Conservation (phyloP, 2,329 filamentous ascomycete species). For the Cladobotryum mycophilum region DNA sequence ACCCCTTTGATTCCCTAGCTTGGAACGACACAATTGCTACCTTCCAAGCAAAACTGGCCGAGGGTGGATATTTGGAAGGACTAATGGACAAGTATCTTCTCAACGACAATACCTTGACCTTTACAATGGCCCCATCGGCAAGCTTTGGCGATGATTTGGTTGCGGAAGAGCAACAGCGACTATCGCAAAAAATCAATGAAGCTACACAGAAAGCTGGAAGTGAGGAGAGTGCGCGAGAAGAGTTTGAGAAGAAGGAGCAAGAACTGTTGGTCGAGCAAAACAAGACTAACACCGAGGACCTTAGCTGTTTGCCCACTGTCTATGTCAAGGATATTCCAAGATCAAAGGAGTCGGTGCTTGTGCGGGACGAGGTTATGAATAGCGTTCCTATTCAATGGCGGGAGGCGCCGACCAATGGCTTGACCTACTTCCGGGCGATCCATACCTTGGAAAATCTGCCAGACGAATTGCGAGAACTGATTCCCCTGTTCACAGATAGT, state of each 20-base stretch:
- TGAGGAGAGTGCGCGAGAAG: slow-evolving; percentile 62
- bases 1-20: slow-evolving; percentile 83
- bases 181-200: slow-evolving; percentile 68
- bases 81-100: slow-evolving; percentile 86
- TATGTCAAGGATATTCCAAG: slow-evolving; percentile 85
- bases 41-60: slow-evolving; percentile 70
- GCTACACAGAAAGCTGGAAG: slow-evolving; percentile 63
- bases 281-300: slow-evolving; percentile 74
- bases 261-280: slow-evolving; percentile 77
- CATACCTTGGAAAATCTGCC: slow-evolving; percentile 74
- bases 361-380: slow-evolving; percentile 60
- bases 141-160: slow-evolving; percentile 68
- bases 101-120: slow-evolving; percentile 79
- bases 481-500: slow-evolving; percentile 86
- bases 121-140: slow-evolving; percentile 86
- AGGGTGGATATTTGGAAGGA: slow-evolving; percentile 75
- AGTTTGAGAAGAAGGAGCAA: slow-evolving; percentile 71
- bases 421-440: slow-evolving; percentile 92
- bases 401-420: slow-evolving; percentile 86
- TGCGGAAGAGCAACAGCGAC: slow-evolving; percentile 67
- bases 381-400: slow-evolving; percentile 77
- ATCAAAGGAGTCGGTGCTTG: slow-evolving; percentile 53
- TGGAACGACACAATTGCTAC: slow-evolving; percentile 85
- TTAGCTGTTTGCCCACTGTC: slow-evolving; percentile 83
- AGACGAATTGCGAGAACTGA: slow-evolving; percentile 73